A percentile compares a stretch with the other conserved stretches of the same genome.
These are phyloP conservation scores for Saccharomycopsis fermentans DNA, from an alignment of 805 yeast genomes.

Conservation along the genomic window DNA sequence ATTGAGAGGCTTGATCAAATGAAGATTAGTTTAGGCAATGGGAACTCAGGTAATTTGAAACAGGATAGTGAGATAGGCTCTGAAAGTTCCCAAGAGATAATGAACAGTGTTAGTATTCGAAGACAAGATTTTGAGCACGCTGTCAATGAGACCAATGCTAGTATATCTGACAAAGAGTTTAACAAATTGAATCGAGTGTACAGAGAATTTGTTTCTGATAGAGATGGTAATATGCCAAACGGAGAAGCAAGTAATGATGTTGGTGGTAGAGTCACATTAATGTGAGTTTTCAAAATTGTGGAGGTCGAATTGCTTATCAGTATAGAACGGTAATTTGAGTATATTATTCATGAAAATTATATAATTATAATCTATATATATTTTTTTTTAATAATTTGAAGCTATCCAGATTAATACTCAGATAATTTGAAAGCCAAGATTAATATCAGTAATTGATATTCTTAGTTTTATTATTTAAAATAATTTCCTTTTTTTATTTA, in stretches of 20 bases:
- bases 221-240: conserved; percentile 84
- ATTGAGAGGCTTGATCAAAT: conserved; percentile 26
- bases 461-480: not conserved
- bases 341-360: conserved; percentile 1
- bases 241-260: conserved; percentile 72
- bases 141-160: conserved; percentile 71
- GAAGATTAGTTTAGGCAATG: not conserved
- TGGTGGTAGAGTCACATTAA: conserved; percentile 77
- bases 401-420: not conserved
- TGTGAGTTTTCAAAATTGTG: conserved; percentile 35
- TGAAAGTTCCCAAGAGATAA: not conserved
- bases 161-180: conserved; percentile 69
- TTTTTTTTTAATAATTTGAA: not conserved
- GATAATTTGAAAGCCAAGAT: not conserved
- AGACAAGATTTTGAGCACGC: conserved; percentile 51
- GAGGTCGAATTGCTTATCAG: no score
- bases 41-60: not conserved
- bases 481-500: not conserved
- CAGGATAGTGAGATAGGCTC: conserved; percentile 9
- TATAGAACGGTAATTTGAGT: not conserved
- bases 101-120: conserved; percentile 31
- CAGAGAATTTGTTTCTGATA: conserved; percentile 56
- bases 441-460: not conserved
- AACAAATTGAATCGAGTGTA: conserved; percentile 55
- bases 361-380: conserved; percentile 1